Percentiles rank a stretch among this genome's conserved stretches.
Evolutionary conservation across 176 grass and related monocot genomes (phyloP).

Genomic region (Carex pumila): DNA sequence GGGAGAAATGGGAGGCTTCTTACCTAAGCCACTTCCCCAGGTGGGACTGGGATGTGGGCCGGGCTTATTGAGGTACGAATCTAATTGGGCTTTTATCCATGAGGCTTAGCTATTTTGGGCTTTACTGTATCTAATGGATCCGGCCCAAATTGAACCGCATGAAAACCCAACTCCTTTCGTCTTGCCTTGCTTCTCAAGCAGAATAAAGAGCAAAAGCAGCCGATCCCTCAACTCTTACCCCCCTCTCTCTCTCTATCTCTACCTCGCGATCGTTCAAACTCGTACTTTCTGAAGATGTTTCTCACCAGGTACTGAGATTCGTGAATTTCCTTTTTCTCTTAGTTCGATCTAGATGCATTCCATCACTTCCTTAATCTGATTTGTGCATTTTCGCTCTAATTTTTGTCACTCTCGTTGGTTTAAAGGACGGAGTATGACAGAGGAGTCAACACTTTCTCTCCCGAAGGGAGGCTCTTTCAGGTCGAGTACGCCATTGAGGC

Average conservation of each 20-base stretch:
- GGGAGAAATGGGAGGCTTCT: constrained; percentile 5
- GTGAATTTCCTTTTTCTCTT: not conserved
- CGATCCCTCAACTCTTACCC: not conserved
- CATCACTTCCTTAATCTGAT: not conserved
- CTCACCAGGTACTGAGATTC: constrained; percentile 65
- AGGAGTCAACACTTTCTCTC: constrained; percentile 86
- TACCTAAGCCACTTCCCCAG: not conserved
- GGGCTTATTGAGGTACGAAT: not conserved
- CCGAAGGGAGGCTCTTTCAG: constrained; percentile 87
- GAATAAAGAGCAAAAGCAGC: not conserved
- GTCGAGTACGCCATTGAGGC: constrained; percentile 97
- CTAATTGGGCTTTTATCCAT: not conserved
- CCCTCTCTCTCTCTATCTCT: not conserved
- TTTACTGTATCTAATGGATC: not conserved
- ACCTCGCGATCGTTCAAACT: not conserved
- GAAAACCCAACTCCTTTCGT: not conserved
- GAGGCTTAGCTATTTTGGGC: not conserved
- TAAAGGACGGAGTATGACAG: constrained; percentile 87
- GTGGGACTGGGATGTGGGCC: not conserved
- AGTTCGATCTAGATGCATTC: not conserved
- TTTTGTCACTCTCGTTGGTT: not conserved
- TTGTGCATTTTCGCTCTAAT: not conserved
- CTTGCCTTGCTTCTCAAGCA: constrained; percentile 36
- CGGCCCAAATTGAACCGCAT: not conserved
- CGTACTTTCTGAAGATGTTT: constrained; percentile 41